Base-by-base conservation (phyloP, 192 early-diverging fungal species). In the Coemansia sp. region DNA sequence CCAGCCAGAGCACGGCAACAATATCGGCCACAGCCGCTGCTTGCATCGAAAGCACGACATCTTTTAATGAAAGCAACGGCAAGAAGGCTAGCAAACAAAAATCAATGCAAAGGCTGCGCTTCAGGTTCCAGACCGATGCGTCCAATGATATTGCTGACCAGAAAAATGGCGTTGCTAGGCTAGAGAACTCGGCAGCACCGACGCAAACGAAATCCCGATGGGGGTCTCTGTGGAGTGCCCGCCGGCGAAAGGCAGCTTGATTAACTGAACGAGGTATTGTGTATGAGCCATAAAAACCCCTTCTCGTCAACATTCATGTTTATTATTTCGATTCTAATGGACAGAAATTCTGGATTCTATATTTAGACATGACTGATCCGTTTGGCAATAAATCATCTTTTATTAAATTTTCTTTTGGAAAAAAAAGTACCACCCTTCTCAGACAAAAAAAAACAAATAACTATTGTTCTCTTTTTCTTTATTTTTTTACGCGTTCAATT, bases 71-170 rank as follows among this genome's bases (percentile, higher is more conserved):
- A 17, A 59, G 39, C 37, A 17, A 41, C 39, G 19, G 41, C 39
- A 71, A 75, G 42, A 72, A 78, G 45, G 70, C 67, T 7, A 63
- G 7, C 60, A 81, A 76, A 49, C 74, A 81, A 60, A 72, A 64
- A 45, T 76, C 79, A 25, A 61, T 81, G 37, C 79, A 76, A 65
- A 70, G 74, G n/a, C 40, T 81, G 68, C 79, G 74, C 54, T 59
- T 63, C 16, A 59, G 61, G 20, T 74, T 81, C 22, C 79, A 76
- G 61, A 19, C 46, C 20, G 73, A 75, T 48, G 43, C 67, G n/a
- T 46, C 48, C 13, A 45, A 61, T 13, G 4, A 55, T 43, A 20
- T 25, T 25, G 41, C 45, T 19, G 53, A 25, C 25, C 61, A 61
- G 51, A 20, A 16, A 20, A 22, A 50, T 13, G 38, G 38, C 5